A percentile compares a stretch with the other conserved stretches of the same genome.
These are phyloP conservation scores for Chimonanthus salicifolius DNA, from an alignment of 164 flowering plant genomes.

Conservation along the genomic window DNA sequence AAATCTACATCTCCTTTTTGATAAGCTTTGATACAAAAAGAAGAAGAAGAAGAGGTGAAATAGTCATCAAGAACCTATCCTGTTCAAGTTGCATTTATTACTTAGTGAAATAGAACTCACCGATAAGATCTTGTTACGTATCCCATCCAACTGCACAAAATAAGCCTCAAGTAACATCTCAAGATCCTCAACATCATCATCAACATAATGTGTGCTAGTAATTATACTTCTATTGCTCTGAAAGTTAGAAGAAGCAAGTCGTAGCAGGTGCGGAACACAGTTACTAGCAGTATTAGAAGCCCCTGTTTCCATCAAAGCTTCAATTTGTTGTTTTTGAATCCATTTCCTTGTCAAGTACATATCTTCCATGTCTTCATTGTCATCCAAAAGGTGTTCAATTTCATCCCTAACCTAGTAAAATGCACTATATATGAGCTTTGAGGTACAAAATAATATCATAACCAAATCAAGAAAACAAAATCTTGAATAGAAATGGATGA, in stretches of 20 bases:
- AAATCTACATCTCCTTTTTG: too few species aligned
- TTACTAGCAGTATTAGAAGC: slow-evolving; percentile 42
- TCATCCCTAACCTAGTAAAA: slow-evolving; percentile 81
- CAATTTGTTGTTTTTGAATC: slow-evolving; percentile 73
- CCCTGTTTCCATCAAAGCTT: slow-evolving; percentile 36
- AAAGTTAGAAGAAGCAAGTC: slow-evolving; percentile 44
- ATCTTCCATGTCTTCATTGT: slow-evolving; percentile 90
- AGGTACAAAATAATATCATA: not conserved
- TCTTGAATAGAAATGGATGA: not conserved
- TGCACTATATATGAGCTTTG: not conserved
- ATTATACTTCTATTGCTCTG: slow-evolving; percentile 60
- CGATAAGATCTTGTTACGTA: slow-evolving; percentile 80
- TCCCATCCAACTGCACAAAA: slow-evolving; percentile 93
- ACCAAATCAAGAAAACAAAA: not conserved
- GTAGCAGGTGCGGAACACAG: slow-evolving; percentile 33
- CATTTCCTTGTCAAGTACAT: slow-evolving; percentile 80
- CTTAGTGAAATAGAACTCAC: slow-evolving; percentile 40
- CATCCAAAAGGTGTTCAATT: slow-evolving; percentile 88
- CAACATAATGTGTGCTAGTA: slow-evolving; percentile 46
- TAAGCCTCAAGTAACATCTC: slow-evolving; percentile 98
- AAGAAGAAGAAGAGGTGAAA: too few species aligned
- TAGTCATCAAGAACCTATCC: not conserved
- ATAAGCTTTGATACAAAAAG: too few species aligned
- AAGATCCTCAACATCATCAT: slow-evolving; percentile 82
- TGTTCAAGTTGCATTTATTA: not conserved